Base-by-base conservation (phyloP, 2,329 filamentous ascomycete species). In the Penicillium capsulatum region DNA sequence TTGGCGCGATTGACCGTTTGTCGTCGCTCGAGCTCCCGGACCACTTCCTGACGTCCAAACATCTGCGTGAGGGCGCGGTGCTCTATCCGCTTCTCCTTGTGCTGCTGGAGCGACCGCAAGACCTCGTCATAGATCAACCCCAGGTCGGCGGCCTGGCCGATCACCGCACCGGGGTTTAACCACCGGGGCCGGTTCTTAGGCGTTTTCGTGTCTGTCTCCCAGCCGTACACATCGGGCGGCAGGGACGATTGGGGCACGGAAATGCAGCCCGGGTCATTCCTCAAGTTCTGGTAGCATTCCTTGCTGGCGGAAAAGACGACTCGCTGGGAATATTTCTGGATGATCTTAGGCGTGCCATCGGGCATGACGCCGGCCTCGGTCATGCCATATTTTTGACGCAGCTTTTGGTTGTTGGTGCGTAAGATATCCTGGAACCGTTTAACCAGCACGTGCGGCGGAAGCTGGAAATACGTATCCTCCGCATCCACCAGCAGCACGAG, bases 401-500 rank as follows among this genome's bases (percentile, higher is more conserved):
- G 61, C 17, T 73, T 69, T 20, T 62, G 58, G 47, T 84, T 79
- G 17, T 73, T 75, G 35, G 70, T 68, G n/a, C 68, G 64, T 13
- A 76, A 57, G 11, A 79, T 63, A 10, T 69, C 64, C 47, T 80
- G 76, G 58, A 84, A 86, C 30, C 81, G 73, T 47, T 74, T 65
- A 17, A 86, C 72, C 48, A 85, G 64, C 14, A 84, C 69, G 29
- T 81, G 75, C 2, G 78, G 74, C 0, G 80, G 79, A 2, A 85
- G 66, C 57, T 86, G 82, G 43, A 84, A 78, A 65, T 80, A 79
- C 1, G 79, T 70, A 42, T 84, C 79, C 56, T 78, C 74, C 1
- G 76, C 79, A 55, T 85, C 81, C 4, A 81, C 70, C 32, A 84
- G 69, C 41, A 84, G 62, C 6, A 83, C 72, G 17, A 86, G 61